Percentiles rank a stretch among this genome's conserved stretches.
These are phyloP conservation scores for Mycena amicta DNA, from an alignment of 768 basidiomycete species.

Conservation along the genomic window DNA sequence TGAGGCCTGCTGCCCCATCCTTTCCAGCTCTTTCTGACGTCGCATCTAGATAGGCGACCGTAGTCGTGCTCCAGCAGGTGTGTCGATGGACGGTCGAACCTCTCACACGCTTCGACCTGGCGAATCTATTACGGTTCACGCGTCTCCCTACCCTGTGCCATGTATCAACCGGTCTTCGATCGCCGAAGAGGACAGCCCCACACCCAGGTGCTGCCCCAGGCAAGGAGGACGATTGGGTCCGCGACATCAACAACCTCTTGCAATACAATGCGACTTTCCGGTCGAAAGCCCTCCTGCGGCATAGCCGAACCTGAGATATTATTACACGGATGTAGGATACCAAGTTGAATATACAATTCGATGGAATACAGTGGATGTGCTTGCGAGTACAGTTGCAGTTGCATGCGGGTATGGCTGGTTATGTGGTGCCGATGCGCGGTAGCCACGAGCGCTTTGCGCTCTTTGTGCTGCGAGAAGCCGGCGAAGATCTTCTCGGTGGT, in stretches of 20 bases:
- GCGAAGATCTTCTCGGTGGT: conserved; percentile 26
- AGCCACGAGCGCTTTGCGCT: conserved; percentile 24
- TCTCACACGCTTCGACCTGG: conserved; percentile 82
- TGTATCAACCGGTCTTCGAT: conserved; percentile 90
- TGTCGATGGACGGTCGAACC: conserved; percentile 92
- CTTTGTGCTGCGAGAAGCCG: conserved; percentile 17
- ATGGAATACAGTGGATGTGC: neutral
- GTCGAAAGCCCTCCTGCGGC: conserved; percentile 81
- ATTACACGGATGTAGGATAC: neutral
- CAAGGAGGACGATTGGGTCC: conserved; percentile 94
- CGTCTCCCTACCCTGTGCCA: conserved; percentile 88
- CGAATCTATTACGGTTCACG: conserved; percentile 82
- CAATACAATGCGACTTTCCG: conserved; percentile 95
- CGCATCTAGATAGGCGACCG: conserved; percentile 73
- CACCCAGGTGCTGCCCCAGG: conserved; percentile 74
- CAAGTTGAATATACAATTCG: neutral
- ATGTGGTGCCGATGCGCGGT: conserved; percentile 11
- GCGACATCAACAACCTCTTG: conserved; percentile 91
- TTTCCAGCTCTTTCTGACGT: conserved; percentile 1
- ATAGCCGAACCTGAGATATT: conserved; percentile 59
- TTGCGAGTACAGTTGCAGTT: neutral
- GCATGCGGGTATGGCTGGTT: neutral
- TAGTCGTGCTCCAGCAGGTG: conserved; percentile 83
- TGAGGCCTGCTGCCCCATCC: conserved; percentile 36
- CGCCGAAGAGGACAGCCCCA: conserved; percentile 47